These are phyloP conservation scores for Endoconidiophora polonica DNA, from an alignment of 2,329 filamentous ascomycete genomes.

Conservation along the genomic window DNA sequence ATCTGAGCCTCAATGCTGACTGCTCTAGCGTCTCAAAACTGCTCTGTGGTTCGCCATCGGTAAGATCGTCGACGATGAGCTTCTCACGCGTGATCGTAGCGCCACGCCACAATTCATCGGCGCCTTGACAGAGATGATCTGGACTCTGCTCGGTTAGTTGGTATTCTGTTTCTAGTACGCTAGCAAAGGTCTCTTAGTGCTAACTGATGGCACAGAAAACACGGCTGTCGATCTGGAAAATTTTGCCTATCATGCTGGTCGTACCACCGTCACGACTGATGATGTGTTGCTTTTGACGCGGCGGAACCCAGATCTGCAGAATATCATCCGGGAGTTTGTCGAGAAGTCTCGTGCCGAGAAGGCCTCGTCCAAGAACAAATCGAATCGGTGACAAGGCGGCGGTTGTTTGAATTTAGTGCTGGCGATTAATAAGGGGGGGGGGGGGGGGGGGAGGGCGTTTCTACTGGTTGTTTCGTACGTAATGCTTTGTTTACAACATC, in stretches of 20 bases:
- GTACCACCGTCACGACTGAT: slow-evolving; percentile 62
- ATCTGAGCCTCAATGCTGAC: neutral
- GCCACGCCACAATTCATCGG: slow-evolving; percentile 86
- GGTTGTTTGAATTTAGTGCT: neutral
- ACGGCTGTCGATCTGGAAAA: slow-evolving; percentile 40
- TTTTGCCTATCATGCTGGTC: slow-evolving; percentile 57
- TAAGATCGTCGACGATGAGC: slow-evolving; percentile 78
- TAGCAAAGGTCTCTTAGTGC: neutral
- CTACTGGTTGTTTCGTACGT: neutral
- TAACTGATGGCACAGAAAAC: slow-evolving; percentile 25
- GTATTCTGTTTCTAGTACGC: neutral
- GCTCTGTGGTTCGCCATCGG: slow-evolving; percentile 73
- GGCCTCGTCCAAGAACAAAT: slow-evolving; percentile 11
- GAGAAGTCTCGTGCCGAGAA: slow-evolving; percentile 38
- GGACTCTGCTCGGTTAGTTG: slow-evolving; percentile 61
- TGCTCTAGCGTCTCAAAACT: slow-evolving; percentile 55
- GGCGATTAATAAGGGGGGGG: neutral
- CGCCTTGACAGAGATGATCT: slow-evolving; percentile 71
- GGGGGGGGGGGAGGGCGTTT: neutral
- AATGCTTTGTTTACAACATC: too few species aligned
- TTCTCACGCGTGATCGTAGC: slow-evolving; percentile 45
- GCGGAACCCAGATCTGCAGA: slow-evolving; percentile 70
- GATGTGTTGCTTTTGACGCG: slow-evolving; percentile 79
- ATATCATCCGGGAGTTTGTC: slow-evolving; percentile 53
- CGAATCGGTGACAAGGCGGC: neutral